Evolutionary conservation across 306 rosid genomes (phyloP).

Genomic region (Malus orientalis): DNA sequence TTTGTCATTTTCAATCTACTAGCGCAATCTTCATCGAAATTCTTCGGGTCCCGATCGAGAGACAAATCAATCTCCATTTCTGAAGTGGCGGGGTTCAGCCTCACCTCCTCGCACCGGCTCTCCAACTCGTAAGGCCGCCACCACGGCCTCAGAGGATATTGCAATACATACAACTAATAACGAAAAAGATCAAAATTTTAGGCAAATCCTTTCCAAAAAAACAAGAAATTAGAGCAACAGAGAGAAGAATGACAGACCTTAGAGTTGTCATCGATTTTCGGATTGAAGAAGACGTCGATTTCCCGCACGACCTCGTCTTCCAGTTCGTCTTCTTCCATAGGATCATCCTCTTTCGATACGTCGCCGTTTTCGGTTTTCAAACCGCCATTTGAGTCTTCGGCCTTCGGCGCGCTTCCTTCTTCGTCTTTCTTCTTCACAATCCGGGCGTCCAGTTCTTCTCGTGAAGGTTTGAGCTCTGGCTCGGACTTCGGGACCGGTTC

Average conservation of each 20-base stretch:
- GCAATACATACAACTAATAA: constrained; percentile 56
- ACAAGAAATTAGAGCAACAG: neutral
- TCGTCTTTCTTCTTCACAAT: constrained; percentile 28
- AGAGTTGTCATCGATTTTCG: constrained; percentile 39
- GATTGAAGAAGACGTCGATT: constrained; percentile 66
- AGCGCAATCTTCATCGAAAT: constrained; percentile 44
- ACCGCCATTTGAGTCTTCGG: constrained; percentile 22
- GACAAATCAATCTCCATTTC: constrained; percentile 67
- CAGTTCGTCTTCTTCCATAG: constrained; percentile 41
- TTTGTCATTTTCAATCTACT: constrained; percentile 35
- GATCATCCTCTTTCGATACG: constrained; percentile 31
- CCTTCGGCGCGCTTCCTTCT: constrained; percentile 13
- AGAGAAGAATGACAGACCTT: constrained; percentile 29
- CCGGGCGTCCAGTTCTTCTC: constrained; percentile 11
- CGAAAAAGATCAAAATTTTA: neutral
- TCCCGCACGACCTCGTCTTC: constrained; percentile 73
- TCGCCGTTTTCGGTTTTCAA: constrained; percentile 36
- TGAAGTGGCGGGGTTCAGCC: constrained; percentile 47
- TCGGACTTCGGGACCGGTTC: constrained; percentile 22
- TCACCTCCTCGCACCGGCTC: constrained; percentile 77
- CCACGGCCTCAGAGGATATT: constrained; percentile 77
- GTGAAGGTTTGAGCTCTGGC: constrained; percentile 22
- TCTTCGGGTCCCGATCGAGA: constrained; percentile 44
- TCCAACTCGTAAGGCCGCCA: constrained; percentile 89
- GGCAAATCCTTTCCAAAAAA: neutral